A percentile compares a stretch with the other conserved stretches of the same genome.
These are phyloP conservation scores for Yamadazyma blattariae DNA, from an alignment of 1,139 yeast species.

Conservation along the genomic window DNA sequence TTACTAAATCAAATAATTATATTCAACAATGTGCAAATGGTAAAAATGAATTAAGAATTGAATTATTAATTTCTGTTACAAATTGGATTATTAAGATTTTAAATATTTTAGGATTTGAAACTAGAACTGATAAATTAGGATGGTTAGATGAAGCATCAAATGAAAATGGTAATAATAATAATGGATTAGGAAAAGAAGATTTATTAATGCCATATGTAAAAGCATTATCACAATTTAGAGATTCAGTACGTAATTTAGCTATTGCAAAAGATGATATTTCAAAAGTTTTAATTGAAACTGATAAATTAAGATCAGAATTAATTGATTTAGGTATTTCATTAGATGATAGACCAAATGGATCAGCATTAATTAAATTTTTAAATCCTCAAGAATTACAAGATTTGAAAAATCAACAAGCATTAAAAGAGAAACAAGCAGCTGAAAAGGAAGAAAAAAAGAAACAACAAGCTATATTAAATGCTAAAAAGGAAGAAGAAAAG, in stretches of 20 bases:
- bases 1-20: constrained; percentile 70
- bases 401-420: constrained; percentile 58
- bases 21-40: constrained; percentile 50
- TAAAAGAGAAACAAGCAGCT: constrained; percentile 47
- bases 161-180: constrained; percentile 18
- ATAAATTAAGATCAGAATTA: constrained; percentile 50
- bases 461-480: constrained; percentile 39
- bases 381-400: constrained; percentile 67
- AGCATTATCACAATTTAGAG: constrained; percentile 76
- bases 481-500: constrained; percentile 63
- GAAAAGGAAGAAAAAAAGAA: constrained; percentile 42
- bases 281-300: constrained; percentile 52
- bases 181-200: constrained; percentile 51
- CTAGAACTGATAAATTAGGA: constrained; percentile 70
- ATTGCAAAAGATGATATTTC: constrained; percentile 56
- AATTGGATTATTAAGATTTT: constrained; percentile 71
- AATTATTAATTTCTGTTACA: constrained; percentile 62
- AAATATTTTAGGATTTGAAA: constrained; percentile 69
- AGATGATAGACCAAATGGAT: constrained; percentile 82
- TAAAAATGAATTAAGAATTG: constrained; percentile 52
- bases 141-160: constrained; percentile 53
- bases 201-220: constrained; percentile 76
- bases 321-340: constrained; percentile 75
- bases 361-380: constrained; percentile 80
- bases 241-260: constrained; percentile 70